Conservation (phyloP, 2,329 filamentous ascomycete genomes). For the Dryadomyces quercivorus region DNA sequence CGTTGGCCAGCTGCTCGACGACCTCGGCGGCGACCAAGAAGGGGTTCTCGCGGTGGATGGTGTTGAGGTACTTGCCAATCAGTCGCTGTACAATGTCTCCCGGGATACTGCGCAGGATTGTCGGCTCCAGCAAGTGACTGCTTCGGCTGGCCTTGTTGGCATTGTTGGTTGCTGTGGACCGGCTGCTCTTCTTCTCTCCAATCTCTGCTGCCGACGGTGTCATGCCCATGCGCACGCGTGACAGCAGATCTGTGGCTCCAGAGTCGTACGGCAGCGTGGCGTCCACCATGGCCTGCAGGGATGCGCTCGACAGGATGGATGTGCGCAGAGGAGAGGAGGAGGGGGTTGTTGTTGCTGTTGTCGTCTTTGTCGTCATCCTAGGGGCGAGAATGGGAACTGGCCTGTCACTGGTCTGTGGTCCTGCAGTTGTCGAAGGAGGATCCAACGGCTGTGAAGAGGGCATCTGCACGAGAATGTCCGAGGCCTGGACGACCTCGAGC, state of each 20-base stretch:
- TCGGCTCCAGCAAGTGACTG: background rate
- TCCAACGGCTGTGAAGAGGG: background rate
- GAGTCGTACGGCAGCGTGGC: slow-evolving; percentile 17
- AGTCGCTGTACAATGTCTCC: slow-evolving; percentile 13
- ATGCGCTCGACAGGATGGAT: slow-evolving; percentile 15
- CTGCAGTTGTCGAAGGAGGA: background rate
- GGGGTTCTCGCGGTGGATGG: slow-evolving; percentile 18
- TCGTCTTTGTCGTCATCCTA: too few species aligned
- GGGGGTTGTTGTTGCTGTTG: background rate
- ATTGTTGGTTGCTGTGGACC: background rate
- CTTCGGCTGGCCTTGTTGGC: background rate
- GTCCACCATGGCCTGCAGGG: slow-evolving; percentile 18
- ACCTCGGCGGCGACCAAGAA: slow-evolving; percentile 17
- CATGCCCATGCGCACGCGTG: slow-evolving; percentile 20
- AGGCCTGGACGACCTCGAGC: slow-evolving; percentile 10
- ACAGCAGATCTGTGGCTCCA: slow-evolving; percentile 18
- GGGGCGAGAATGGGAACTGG: background rate
- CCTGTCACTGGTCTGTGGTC: too few species aligned
- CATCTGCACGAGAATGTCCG: slow-evolving; percentile 10
- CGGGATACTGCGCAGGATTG: slow-evolving; percentile 9
- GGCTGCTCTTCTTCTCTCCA: background rate
- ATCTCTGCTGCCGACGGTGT: slow-evolving; percentile 16
- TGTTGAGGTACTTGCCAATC: slow-evolving; percentile 19
- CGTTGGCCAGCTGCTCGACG: slow-evolving; percentile 16
- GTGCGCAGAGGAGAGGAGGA: slow-evolving; percentile 7